Evolutionary conservation across 2,329 filamentous ascomycete species (phyloP).

Genomic region (Trichophaea hybrida): DNA sequence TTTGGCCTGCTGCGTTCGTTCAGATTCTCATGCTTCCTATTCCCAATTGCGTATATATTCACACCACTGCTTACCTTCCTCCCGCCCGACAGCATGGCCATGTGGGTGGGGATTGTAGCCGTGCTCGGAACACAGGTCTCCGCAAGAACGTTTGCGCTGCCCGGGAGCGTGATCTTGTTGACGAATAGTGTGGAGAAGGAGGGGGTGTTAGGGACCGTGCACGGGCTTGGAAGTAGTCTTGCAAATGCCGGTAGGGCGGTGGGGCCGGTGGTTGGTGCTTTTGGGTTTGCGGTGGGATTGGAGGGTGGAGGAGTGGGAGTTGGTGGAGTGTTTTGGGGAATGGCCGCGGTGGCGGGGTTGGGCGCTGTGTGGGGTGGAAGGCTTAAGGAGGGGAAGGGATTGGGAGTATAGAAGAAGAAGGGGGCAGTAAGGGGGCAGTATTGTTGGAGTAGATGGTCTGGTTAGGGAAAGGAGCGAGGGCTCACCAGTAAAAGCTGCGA

Average conservation of each 20-base stretch:
- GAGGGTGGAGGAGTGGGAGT: conserved; percentile 38
- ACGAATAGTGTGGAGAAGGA: conserved; percentile 48
- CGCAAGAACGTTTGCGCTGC: conserved; percentile 54
- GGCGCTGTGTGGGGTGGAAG: conserved; percentile 23
- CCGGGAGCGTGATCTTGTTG: conserved; percentile 44
- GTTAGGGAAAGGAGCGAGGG: background rate
- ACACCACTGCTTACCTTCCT: conserved; percentile 58
- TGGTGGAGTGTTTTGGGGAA: conserved; percentile 35
- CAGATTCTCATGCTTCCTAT: conserved; percentile 53
- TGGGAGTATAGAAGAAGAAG: conserved; percentile 2
- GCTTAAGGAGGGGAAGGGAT: conserved; percentile 23
- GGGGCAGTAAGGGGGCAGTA: background rate
- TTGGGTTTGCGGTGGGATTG: conserved; percentile 37
- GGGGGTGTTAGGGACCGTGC: conserved; percentile 44
- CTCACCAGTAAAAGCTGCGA: too few relatives aligned
- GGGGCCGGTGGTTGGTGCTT: conserved; percentile 39
- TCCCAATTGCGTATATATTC: conserved; percentile 54
- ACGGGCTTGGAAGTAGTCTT: conserved; percentile 41
- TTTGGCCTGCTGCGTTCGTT: conserved; percentile 56
- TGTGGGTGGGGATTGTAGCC: conserved; percentile 51
- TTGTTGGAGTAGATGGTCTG: background rate
- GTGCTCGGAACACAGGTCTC: conserved; percentile 56
- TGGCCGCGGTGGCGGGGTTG: conserved; percentile 28
- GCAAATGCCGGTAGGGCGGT: conserved; percentile 37
- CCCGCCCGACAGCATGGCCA: conserved; percentile 43